A percentile compares a stretch with the other conserved stretches of the same genome.
Evolutionary conservation across 108 stramenopile genomes (phyloP).

Genomic region (Nitzschia sp.): DNA sequence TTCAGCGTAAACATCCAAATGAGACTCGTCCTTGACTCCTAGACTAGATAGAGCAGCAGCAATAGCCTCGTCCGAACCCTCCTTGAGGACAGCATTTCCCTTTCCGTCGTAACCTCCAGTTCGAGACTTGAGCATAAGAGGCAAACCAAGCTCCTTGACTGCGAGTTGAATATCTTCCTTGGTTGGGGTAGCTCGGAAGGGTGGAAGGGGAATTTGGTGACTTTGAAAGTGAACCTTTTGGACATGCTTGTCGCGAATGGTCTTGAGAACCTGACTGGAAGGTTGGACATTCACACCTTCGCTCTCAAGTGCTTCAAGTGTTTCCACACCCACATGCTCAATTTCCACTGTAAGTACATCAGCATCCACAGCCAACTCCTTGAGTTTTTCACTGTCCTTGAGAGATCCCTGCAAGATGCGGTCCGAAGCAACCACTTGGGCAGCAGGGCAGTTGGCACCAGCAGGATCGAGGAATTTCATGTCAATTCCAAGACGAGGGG

Average conservation of each 20-base stretch:
- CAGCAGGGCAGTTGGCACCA: slow-evolving; percentile 70
- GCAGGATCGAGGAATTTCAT: slow-evolving; percentile 86
- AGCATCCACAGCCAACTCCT: slow-evolving; percentile 58
- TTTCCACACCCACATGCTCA: slow-evolving; percentile 94
- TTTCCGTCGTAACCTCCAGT: slow-evolving; percentile 95
- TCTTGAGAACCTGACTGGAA: slow-evolving; percentile 69
- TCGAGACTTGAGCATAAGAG: slow-evolving; percentile 95
- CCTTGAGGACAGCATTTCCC: slow-evolving; percentile 90
- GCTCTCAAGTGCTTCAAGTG: slow-evolving; percentile 71
- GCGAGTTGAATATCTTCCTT: slow-evolving; percentile 67
- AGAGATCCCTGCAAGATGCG: slow-evolving; percentile 78
- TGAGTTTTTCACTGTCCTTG: slow-evolving; percentile 78
- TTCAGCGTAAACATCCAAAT: slow-evolving; percentile 88
- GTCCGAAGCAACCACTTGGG: slow-evolving; percentile 45
- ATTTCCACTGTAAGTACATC: slow-evolving; percentile 98
- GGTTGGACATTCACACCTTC: slow-evolving; percentile 91
- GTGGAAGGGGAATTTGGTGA: slow-evolving; percentile 71
- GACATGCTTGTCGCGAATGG: slow-evolving; percentile 93
- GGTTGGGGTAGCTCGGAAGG: slow-evolving; percentile 58
- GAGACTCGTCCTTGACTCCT: slow-evolving; percentile 36
- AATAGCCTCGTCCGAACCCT: slow-evolving; percentile 57
- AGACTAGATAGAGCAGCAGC: slow-evolving; percentile 53
- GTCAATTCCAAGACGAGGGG: slow-evolving; percentile 86
- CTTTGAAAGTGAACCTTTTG: slow-evolving; percentile 91
- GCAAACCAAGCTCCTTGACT: slow-evolving; percentile 75